Conservation (phyloP, 305 asterid genomes). For the Solanum hybrid region DNA sequence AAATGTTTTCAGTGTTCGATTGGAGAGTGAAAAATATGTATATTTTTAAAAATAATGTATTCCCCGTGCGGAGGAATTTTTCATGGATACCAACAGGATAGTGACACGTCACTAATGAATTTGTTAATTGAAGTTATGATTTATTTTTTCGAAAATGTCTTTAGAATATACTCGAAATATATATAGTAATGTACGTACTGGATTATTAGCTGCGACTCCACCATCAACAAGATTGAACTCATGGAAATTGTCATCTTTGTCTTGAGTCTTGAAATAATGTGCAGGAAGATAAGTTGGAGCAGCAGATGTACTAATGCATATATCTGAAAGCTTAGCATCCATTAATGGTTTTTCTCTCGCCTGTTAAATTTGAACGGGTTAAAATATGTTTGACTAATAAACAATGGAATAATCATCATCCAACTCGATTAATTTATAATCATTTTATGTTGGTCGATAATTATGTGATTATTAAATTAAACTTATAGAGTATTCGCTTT, state of each 20-base stretch:
- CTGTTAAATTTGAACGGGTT: not conserved
- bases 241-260: not conserved
- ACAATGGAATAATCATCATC: not conserved
- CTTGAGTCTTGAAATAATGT: slow-evolving; percentile 14
- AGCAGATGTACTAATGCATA: slow-evolving; percentile 32
- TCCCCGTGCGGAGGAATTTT: no score
- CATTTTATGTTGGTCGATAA: not conserved
- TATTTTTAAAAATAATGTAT: no score
- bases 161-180: not conserved
- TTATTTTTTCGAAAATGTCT: not conserved
- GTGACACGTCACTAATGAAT: not conserved
- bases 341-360: slow-evolving; percentile 4
- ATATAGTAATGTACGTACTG: slow-evolving; percentile 7
- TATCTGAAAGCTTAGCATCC: slow-evolving; percentile 25
- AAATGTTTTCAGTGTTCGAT: not conserved
- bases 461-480: not conserved
- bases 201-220: slow-evolving; percentile 34
- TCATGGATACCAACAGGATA: not conserved
- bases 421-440: not conserved
- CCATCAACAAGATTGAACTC: slow-evolving; percentile 35
- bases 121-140: not conserved
- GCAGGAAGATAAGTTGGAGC: slow-evolving; percentile 39
- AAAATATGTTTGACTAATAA: not conserved
- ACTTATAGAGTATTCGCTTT: not conserved
- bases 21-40: not conserved